Conservation (phyloP, 371 early-diverging fungal genomes). For the Mortierella sp. region DNA sequence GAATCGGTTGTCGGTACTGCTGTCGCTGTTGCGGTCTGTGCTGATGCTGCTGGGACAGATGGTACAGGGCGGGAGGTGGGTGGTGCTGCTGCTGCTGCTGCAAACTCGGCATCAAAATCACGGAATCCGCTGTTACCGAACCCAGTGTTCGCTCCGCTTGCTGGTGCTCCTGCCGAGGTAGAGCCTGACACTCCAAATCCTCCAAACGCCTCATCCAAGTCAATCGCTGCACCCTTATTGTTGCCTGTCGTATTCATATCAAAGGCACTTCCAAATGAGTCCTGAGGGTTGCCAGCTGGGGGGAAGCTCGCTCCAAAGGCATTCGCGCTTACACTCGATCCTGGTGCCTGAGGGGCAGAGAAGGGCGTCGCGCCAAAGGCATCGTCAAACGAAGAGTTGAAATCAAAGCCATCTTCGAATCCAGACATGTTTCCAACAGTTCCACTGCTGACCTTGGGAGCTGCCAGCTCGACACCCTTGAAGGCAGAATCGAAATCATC, state of each 20-base stretch:
- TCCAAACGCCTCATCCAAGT: conserved; percentile 56
- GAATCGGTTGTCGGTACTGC: conserved; percentile 10
- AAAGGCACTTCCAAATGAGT: conserved; percentile 20
- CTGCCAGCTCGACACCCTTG: conserved; percentile 46
- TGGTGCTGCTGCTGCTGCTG: conserved; percentile 8
- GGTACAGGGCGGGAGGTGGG: conserved; percentile 9
- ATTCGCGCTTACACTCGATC: conserved; percentile 1
- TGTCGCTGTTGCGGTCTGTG: background rate
- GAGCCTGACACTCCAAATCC: conserved; percentile 26
- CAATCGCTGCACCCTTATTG: background rate
- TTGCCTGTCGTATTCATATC: conserved; percentile 4
- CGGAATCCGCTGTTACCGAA: conserved; percentile 29
- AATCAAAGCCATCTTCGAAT: conserved; percentile 54
- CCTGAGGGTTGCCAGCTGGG: conserved; percentile 12
- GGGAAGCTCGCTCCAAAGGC: conserved; percentile 23
- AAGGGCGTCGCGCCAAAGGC: conserved; percentile 31
- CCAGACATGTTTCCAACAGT: conserved; percentile 25
- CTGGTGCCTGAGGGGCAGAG: conserved; percentile 1
- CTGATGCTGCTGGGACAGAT: background rate
- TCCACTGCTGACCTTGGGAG: conserved; percentile 44
- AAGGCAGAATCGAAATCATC: conserved; percentile 57
- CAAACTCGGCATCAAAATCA: conserved; percentile 48
- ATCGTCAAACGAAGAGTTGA: conserved; percentile 56
- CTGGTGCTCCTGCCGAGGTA: background rate
- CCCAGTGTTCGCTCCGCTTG: conserved; percentile 8